Evolutionary conservation across 345 rosid species (phyloP).

Genomic region (Lumnitzera littorea): DNA sequence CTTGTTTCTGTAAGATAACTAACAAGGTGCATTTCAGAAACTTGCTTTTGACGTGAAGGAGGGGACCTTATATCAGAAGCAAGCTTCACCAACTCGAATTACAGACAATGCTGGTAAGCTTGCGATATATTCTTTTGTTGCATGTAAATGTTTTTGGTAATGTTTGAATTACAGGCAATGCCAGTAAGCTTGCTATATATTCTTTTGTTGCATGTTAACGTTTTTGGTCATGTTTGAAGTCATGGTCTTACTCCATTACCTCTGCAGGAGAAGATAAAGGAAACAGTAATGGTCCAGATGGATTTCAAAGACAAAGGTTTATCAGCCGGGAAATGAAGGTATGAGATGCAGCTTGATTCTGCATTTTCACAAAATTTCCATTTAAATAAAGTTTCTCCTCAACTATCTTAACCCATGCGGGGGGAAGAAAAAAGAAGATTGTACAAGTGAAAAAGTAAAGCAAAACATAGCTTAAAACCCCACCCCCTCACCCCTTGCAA

Average conservation of each 20-base stretch:
- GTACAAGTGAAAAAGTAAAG: no score
- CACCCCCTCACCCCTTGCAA: no score
- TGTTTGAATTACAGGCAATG: not conserved
- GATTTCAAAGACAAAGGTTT: constrained; percentile 32
- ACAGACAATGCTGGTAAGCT: constrained; percentile 1
- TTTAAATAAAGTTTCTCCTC: not conserved
- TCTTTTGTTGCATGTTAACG: no score
- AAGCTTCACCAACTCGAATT: not conserved
- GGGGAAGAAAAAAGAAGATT: no score
- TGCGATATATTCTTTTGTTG: no score
- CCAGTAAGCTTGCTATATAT: not conserved
- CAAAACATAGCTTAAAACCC: no score
- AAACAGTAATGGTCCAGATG: constrained; percentile 8
- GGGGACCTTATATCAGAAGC: not conserved
- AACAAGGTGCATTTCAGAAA: constrained; percentile 2
- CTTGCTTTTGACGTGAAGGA: not conserved
- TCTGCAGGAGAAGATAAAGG: constrained; percentile 15
- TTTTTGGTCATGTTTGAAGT: no score
- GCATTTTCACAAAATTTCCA: constrained; percentile 1
- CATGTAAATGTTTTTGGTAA: no score
- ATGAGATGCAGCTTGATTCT: constrained; percentile 9
- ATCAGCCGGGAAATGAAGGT: constrained; percentile 37
- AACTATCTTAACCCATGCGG: no score
- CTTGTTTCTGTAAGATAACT: not conserved
- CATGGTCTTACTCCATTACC: not conserved